Evolutionary conservation across 306 rosid species (phyloP), one percentile per base, ranked within the genome.

Genomic region (Dryas alaskensis): DNA sequence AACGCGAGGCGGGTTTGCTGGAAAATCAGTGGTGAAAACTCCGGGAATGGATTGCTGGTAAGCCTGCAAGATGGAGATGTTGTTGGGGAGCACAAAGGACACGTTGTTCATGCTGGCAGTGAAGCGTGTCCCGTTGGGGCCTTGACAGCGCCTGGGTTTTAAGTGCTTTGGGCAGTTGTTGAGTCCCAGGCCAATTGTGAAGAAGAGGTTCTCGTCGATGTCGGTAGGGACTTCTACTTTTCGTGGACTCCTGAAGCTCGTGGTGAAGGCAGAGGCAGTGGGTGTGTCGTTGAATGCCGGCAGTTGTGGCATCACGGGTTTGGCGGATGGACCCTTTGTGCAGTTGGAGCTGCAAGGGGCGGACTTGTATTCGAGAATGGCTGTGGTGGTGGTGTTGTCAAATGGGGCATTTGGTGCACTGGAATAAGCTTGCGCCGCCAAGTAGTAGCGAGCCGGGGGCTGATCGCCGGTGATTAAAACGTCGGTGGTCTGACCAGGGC

Each of bases 401-500:
- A 94, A 92, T 0, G 92, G 42, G 0, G 92, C 99, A 22, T 86
- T 87, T 75, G 86, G 93, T 2, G 99, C 92, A 0, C 92, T 88
- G 54, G 81, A 87, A 53, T 94, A 94, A 0, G 98, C 96, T 7
- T 88, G 85, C 6, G 93, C 96, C 0, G 99, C 99, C 25, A 88
- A 14, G 89, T 94, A 94, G 79, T 92, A 94, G 0, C 83, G 83
- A 16, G 90, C 55, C 0, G 90, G 88, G 4, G 84, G 86, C 46
- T 92, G 95, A 85, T 94, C 76, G 3, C 87, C 99, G 52, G 81
- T 72, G 85, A 94, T 76, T 57, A 94, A 74, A 4, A 94, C 98
- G 50, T 94, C 99, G 7, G 98, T 94, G 79, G 99, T 94, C 74
- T 94, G 99, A 0, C 99, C 99, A 0, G 99, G 99, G 7, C 98